phyloP scores from a whole-genome alignment of 768 basidiomycete genomes.

The Leucosporidium creatinivorum region DNA sequence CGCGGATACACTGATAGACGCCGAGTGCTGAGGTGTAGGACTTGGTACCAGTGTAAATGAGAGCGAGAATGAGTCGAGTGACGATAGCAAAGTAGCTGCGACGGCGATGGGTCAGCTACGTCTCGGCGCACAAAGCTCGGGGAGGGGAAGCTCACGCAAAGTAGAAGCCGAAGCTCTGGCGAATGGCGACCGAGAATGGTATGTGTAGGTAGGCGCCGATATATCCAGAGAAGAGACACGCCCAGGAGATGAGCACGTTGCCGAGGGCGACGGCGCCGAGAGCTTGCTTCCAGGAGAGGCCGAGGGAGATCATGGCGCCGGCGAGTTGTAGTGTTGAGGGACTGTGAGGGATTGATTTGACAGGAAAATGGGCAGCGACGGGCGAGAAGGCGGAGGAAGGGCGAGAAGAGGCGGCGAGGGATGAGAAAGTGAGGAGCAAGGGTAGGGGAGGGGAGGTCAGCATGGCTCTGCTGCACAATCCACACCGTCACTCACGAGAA shows the following conservation, averaged over 20 bases:
- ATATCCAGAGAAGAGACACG: neutral
- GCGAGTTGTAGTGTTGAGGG: conserved; percentile 1
- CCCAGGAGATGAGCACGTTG: conserved; percentile 1
- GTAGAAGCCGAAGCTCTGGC: conserved; percentile 1
- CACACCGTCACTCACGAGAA: neutral
- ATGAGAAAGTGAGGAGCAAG: neutral
- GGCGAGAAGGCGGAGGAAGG: neutral
- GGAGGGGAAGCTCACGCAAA: neutral
- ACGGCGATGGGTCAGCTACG: too few species aligned
- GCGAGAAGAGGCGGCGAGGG: neutral
- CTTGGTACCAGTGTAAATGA: conserved; percentile 6
- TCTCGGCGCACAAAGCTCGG: too few species aligned
- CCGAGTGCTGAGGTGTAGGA: neutral
- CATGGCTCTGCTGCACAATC: too few species aligned
- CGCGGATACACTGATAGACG: conserved; percentile 48
- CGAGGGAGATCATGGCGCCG: conserved; percentile 5
- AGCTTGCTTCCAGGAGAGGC: neutral
- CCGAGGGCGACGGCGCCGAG: conserved; percentile 7
- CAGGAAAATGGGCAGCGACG: neutral
- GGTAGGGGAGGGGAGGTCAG: too few species aligned
- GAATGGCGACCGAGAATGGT: neutral
- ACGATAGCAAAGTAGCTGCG: conserved; percentile 5
- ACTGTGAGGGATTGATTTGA: neutral
- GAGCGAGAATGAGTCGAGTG: conserved; percentile 6
- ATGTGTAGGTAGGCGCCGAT: neutral